Percentiles rank a stretch among this genome's conserved stretches.
Conservation (phyloP, 2,329 filamentous ascomycete species). For the Coniochaeta ligniaria region DNA sequence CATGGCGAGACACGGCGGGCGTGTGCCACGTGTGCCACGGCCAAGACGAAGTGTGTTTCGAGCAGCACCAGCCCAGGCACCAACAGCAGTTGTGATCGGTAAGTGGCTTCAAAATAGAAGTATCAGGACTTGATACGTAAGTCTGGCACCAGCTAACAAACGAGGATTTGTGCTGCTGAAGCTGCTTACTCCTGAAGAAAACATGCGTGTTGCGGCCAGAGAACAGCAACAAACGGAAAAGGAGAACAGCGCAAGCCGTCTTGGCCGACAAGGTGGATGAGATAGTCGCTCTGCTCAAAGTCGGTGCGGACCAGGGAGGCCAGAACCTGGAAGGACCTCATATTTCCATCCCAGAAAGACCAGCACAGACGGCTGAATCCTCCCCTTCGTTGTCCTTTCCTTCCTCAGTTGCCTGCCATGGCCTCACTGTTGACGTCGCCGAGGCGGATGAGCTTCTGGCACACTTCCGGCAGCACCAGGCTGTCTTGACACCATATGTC, state of each 20-base stretch:
- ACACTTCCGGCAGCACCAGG: slow-evolving; percentile 10
- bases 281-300: slow-evolving; percentile 1
- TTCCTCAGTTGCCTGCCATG: neutral
- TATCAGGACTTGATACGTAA: neutral
- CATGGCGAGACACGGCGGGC: slow-evolving; percentile 16
- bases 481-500: slow-evolving; percentile 10
- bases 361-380: neutral
- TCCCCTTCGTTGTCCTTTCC: neutral
- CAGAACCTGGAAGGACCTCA: neutral
- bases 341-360: neutral
- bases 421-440: neutral
- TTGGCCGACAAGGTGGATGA: slow-evolving; percentile 4
- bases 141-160: neutral
- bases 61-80: slow-evolving; percentile 6
- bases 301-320: neutral
- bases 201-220: slow-evolving; percentile 15
- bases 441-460: slow-evolving; percentile 11
- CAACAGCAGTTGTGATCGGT: slow-evolving; percentile 4
- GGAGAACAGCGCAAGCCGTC: neutral
- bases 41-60: slow-evolving; percentile 17
- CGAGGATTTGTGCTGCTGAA: neutral
- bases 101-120: neutral
- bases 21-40: slow-evolving; percentile 14
- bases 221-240: neutral
- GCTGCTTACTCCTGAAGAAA: slow-evolving; percentile 3